Base-by-base conservation (phyloP, 1,284 basidiomycete species). In the Caloboletus inedulis region DNA sequence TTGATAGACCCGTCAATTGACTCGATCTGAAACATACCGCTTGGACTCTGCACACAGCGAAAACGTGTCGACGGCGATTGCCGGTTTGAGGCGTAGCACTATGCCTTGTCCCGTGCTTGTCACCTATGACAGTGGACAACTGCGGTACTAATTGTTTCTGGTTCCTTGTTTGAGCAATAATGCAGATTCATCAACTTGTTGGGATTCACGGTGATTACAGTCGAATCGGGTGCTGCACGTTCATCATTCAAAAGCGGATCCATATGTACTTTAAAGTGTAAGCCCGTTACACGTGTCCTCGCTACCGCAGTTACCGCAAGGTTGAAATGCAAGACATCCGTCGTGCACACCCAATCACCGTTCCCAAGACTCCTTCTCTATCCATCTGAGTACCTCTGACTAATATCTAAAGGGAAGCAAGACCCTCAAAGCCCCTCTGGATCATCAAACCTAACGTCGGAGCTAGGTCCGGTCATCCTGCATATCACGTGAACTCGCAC, bases 151-250 rank as follows among this genome's bases (percentile, higher is more conserved):
- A 9, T 40, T 41, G 23, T 13, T 27, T 21, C 27, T 12, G 12
- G 18, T 14, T 3, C 18, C 18, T 33, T 14, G 12, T 40, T 29
- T 29, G 27, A 29, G 27, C 27, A 8, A 29, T 29, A 29, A 8
- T 9, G 8, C 8, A 9, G 7, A 7, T 2, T 18, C 27, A 19
- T 29, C 12, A 19, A 8, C n/a, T 9, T 40, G 23, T 6, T 6
- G 23, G 40, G 18, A 44, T 18, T 47, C 41, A 19, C 60, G 62
- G 60, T 61, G 58, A 62, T 62, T 62, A 61, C 60, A 31, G 19
- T 13, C 35, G 42, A 27, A 36, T 31, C 18, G 50, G 34, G 44
- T 19, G 53, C 33, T 56, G 40, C 47, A 47, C 42, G 37, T 56
- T 52, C 53, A 42, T 42, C 25, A 19, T 33, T 12, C 45, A 18